These are phyloP conservation scores for Phialemoniopsis sp. DNA, from an alignment of 2,329 filamentous ascomycete species.

Conservation along the genomic window DNA sequence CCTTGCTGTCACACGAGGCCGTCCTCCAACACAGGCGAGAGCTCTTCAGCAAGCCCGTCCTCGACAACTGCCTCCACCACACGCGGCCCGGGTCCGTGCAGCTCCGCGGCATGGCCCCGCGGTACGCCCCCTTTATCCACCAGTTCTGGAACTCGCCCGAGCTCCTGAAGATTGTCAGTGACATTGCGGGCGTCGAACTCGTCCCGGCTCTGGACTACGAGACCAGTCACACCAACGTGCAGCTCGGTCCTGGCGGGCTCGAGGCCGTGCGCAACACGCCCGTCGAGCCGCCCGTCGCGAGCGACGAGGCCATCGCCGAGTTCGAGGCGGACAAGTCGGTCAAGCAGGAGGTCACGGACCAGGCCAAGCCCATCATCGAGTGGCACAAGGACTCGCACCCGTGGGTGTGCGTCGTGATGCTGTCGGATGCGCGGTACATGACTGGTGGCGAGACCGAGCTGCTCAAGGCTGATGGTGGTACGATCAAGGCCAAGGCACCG, in stretches of 20 bases:
- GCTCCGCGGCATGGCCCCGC: constrained; percentile 20
- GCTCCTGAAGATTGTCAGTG: constrained; percentile 47
- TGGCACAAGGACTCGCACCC: constrained; percentile 49
- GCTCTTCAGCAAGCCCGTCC: constrained; percentile 15
- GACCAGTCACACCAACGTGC: constrained; percentile 53
- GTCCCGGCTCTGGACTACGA: constrained; percentile 53
- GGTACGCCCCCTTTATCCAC: constrained; percentile 24
- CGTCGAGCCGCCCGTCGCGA: constrained; percentile 14
- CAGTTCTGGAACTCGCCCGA: constrained; percentile 49
- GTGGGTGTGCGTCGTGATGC: constrained; percentile 48
- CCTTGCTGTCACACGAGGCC: constrained; percentile 16
- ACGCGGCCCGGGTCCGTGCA: constrained; percentile 19
- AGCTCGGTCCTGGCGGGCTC: constrained; percentile 15
- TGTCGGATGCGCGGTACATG: constrained; percentile 42
- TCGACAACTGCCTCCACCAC: constrained; percentile 22
- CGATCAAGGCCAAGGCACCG: constrained; percentile 15
- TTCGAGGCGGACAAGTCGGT: no score
- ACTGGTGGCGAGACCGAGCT: constrained; percentile 30
- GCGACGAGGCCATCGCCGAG: constrained; percentile 11
- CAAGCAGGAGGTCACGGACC: constrained; percentile 31
- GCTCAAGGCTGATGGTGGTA: constrained; percentile 15
- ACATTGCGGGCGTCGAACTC: constrained; percentile 54
- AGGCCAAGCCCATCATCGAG: constrained; percentile 15
- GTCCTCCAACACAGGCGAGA: constrained; percentile 14
- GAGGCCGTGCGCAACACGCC: constrained; percentile 17